Base-by-base conservation (phyloP, 164 flowering plant genomes). In the Kingdonia uniflora region DNA sequence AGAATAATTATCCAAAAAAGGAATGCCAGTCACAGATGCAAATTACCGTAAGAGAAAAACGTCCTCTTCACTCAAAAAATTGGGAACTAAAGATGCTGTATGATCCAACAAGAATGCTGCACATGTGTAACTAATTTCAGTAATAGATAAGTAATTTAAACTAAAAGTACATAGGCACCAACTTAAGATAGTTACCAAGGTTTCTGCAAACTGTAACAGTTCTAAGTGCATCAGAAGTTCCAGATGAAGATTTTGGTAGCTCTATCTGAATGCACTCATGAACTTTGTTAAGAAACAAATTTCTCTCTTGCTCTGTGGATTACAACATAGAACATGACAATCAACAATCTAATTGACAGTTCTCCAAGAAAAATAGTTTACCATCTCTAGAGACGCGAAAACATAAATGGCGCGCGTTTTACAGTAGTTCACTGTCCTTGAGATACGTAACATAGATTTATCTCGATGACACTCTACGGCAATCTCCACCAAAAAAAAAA, bases 101-200 rank as follows among this genome's bases (percentile, higher is more conserved):
- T 88, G 94, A 57, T 76, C 72, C 69, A 85, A 65, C 76, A 92
- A 66, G 38, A 86, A 84, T 76, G 91, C 99, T 88, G 65, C 72
- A 80, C 11, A 64, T 42, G 55, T 14, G 72, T 44, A 38, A n/a
- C 52, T 42, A 48, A 51, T 52, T 42, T 52, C 43, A 61, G 54
- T 15, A 25, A 25, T 21, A 11, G 14, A n/a, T 41, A 53, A 35
- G 35, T 16, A 53, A 53, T 17, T n/a, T 5, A 37, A 6, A 67
- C 47, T 14, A 45, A 23, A 19, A 42, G 2, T n/a, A 23, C 14
- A 11, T 19, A 46, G 33, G 25, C 23, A 56, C 37, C 51, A 43
- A 49, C 44, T 40, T 49, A 24, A 51, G 52, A 64, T 47, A 64
- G 14, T 70, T 75, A 92, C 99, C 63, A 26, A 88, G 65, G 68